These are phyloP conservation scores for Dictyophora rubrovolvata DNA, from an alignment of 768 basidiomycete species.

Conservation along the genomic window DNA sequence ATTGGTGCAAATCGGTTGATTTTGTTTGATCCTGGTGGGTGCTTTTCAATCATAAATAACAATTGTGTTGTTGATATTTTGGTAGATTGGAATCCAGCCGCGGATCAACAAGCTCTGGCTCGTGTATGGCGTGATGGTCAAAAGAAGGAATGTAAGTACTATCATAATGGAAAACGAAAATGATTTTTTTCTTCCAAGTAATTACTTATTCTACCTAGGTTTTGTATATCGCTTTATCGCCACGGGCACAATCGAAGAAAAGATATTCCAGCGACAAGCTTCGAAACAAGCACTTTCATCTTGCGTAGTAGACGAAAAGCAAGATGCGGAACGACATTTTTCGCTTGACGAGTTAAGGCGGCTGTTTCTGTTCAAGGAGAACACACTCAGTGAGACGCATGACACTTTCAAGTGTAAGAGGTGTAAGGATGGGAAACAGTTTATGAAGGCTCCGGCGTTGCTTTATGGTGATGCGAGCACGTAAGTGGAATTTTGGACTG, in stretches of 20 bases:
- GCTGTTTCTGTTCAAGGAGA: slow-evolving; percentile 83
- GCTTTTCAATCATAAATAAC: background rate
- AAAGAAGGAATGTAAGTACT: slow-evolving; percentile 89
- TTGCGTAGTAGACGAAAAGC: slow-evolving; percentile 96
- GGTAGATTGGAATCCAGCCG: slow-evolving; percentile 96
- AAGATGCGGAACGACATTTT: slow-evolving; percentile 93
- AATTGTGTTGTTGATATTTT: background rate
- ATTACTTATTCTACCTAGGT: slow-evolving; percentile 34
- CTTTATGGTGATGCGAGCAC: slow-evolving; percentile 97
- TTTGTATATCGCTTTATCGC: slow-evolving; percentile 98
- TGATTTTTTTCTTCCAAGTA: background rate
- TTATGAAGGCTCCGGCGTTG: slow-evolving; percentile 71
- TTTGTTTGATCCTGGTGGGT: slow-evolving; percentile 81
- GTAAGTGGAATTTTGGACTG: slow-evolving; percentile 39
- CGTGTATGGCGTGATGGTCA: slow-evolving; percentile 99
- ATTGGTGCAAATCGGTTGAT: slow-evolving; percentile 96
- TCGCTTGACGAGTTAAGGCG: slow-evolving; percentile 80
- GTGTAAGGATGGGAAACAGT: slow-evolving; percentile 78
- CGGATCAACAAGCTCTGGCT: slow-evolving; percentile 95
- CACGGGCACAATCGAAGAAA: slow-evolving; percentile 96
- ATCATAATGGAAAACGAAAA: background rate
- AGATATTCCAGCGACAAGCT: slow-evolving; percentile 96
- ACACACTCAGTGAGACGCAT: slow-evolving; percentile 86
- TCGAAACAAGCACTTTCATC: slow-evolving; percentile 95
- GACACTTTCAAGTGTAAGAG: slow-evolving; percentile 97